phyloP scores from a whole-genome alignment of 306 rosid genomes.

The Citrullus mucosospermus region DNA sequence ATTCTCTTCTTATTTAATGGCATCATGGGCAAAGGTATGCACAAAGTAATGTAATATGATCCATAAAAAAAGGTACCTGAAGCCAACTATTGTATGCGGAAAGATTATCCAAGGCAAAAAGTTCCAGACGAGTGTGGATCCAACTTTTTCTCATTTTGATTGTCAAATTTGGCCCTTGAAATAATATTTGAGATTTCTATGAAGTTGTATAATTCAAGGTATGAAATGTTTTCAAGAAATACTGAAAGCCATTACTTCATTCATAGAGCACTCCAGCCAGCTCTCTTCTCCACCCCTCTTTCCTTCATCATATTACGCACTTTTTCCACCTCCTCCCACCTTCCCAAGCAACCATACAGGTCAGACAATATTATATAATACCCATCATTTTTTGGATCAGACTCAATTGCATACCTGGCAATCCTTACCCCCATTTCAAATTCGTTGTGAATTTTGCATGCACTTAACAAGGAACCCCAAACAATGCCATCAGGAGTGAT shows the following conservation, averaged over 20 bases:
- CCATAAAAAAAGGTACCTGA: neutral
- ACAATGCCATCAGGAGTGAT: constrained; percentile 55
- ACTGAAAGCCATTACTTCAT: neutral
- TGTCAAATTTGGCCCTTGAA: neutral
- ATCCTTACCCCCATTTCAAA: constrained; percentile 51
- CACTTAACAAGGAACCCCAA: constrained; percentile 68
- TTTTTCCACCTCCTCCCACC: constrained; percentile 67
- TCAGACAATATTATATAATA: constrained; percentile 50
- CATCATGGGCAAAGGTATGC: neutral
- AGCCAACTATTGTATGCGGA: neutral
- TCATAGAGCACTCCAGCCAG: constrained; percentile 47
- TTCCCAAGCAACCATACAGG: constrained; percentile 53
- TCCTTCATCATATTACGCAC: constrained; percentile 47
- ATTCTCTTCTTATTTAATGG: neutral
- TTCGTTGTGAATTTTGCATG: constrained; percentile 55
- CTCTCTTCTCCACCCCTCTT: constrained; percentile 45
- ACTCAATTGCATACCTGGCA: constrained; percentile 42
- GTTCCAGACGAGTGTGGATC: neutral
- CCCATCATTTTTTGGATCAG: constrained; percentile 72
- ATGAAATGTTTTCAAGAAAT: constrained; percentile 2
- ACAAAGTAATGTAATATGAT: neutral
- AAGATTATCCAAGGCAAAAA: neutral
- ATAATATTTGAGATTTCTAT: neutral
- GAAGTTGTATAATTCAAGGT: neutral
- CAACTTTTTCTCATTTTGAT: neutral